A percentile compares a stretch with the other conserved stretches of the same genome.
Conservation (phyloP, 805 yeast genomes). For the Cyberlindnera saturnus region DNA sequence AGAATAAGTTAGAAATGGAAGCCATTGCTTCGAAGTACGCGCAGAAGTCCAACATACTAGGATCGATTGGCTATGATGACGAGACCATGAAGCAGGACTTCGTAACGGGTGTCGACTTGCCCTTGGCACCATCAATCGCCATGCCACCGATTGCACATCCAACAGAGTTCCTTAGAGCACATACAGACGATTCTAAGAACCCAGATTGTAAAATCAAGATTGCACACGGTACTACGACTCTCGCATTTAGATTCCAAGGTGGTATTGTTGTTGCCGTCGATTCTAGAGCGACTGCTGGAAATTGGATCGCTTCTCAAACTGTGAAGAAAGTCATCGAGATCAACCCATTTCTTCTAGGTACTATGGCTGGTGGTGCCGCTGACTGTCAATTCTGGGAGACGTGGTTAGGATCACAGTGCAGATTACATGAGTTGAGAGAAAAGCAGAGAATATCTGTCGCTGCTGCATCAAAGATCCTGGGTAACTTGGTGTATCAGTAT, state of each 20-base stretch:
- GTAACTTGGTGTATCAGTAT: conserved; percentile 86
- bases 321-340: conserved; percentile 96
- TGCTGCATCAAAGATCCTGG: conserved; percentile 90
- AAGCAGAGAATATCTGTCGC: conserved; percentile 94
- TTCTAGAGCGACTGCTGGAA: conserved; percentile 96
- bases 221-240: conserved; percentile 98
- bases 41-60: conserved; percentile 8
- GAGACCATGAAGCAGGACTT: conserved; percentile 29
- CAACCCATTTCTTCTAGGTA: conserved; percentile 90
- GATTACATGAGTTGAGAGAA: conserved; percentile 89
- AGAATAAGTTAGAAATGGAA: conserved; percentile 14
- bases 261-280: conserved; percentile 97
- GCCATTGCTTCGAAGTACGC: conserved; percentile 19
- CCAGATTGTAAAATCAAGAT: conserved; percentile 94
- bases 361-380: conserved; percentile 99
- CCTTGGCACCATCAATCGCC: conserved; percentile 52
- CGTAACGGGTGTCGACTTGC: conserved; percentile 27
- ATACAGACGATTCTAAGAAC: conserved; percentile 89
- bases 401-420: conserved; percentile 95
- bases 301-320: conserved; percentile 97
- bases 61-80: conserved; percentile 21
- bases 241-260: conserved; percentile 93
- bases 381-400: conserved; percentile 99
- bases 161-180: conserved; percentile 91
- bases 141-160: conserved; percentile 87